These are phyloP conservation scores for Striga asiatica DNA, from an alignment of 257 asterid species.

Conservation along the genomic window DNA sequence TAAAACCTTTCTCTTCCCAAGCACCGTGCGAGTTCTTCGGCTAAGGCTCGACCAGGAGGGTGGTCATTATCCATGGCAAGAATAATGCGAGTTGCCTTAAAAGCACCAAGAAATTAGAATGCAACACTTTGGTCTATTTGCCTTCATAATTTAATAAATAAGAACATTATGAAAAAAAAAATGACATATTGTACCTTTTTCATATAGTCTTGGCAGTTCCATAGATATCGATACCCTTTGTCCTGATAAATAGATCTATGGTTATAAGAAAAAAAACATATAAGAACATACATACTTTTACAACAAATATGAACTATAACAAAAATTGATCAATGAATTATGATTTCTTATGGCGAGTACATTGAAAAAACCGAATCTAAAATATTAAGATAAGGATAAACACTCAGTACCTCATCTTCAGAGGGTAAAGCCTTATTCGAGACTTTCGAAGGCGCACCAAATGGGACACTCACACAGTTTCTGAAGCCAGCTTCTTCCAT, in stretches of 20 bases:
- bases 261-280: no score
- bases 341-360: background rate
- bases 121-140: constrained; percentile 17
- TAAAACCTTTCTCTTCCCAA: constrained; percentile 95
- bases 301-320: background rate
- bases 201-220: constrained; percentile 88
- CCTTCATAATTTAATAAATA: constrained; percentile 7
- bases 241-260: no score
- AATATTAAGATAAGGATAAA: background rate
- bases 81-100: constrained; percentile 87
- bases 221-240: constrained; percentile 74
- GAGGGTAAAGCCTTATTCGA: constrained; percentile 66
- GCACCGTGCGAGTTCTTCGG: constrained; percentile 98
- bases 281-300: constrained; percentile 24
- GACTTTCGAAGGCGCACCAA: constrained; percentile 83
- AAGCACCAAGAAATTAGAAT: constrained; percentile 12
- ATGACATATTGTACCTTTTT: constrained; percentile 40
- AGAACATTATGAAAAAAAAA: background rate
- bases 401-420: constrained; percentile 61
- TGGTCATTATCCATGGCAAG: constrained; percentile 95
- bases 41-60: constrained; percentile 91
- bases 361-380: background rate
- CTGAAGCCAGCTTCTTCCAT: constrained; percentile 97
- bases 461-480: constrained; percentile 93
- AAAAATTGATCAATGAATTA: background rate